Base-by-base conservation (phyloP, 2,329 filamentous ascomycete species). In the Stachybotrys chlorohalonatus region DNA sequence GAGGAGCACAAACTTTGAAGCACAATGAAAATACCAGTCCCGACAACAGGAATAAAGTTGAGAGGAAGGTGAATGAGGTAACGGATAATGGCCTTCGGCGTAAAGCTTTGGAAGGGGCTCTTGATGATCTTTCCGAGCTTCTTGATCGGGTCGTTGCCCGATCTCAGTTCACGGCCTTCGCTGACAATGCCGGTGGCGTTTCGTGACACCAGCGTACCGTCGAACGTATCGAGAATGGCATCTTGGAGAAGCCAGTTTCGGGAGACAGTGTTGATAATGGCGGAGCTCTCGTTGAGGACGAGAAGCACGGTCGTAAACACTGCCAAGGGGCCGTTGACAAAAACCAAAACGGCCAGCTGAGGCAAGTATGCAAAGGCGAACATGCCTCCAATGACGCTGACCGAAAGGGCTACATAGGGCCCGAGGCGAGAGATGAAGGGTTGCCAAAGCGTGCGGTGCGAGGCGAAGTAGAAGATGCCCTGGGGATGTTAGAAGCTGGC, bases 31-130 rank as follows among this genome's bases (percentile, higher is more conserved):
- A 91, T 74, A 7, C 85, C 74, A 0, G 92, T 96, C 6, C 93
- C 93, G 16, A 96, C 82, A 0, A 96, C 80, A 0, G 93, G 93
- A 53, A 97, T 91, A 67, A 96, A 91, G 74, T 96, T 97, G 57
- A 97, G 78, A 11, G 93, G 92, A 47, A 96, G 77, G 67, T 95
- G 94, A 73, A 96, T 82, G 59, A 95, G 67, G 64, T 93, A 93
- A 57, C 89, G 79, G 46, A 96, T 73, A 49, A 96, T 70, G 7
- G 86, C 84, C 63, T 76, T 82, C 31, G 77, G 76, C 31, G 77
- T 78, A 61, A 82, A 82, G 58, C 75, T 76, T 24, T 76, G 71
- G 60, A 85, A 83, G 0, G 82, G 81, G 50, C 63, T 79, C 68
- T 81, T 83, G 53, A 84, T 60, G 7, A 82, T 71, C 60, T 78